Conservation (phyloP, 768 basidiomycete genomes). For the Tephrocybe sp. region DNA sequence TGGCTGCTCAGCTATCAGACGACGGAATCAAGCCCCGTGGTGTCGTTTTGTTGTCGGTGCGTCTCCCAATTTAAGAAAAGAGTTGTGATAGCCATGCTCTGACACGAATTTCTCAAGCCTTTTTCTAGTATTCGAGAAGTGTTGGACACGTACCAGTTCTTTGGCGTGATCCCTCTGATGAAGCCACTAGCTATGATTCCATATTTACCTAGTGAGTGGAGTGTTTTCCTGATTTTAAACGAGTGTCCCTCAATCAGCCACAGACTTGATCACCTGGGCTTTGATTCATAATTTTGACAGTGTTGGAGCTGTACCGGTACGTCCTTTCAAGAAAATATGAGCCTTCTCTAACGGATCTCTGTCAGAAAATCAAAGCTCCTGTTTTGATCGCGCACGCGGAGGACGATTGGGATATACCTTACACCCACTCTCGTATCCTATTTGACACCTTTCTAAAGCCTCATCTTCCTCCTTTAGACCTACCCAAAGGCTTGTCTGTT, state of each 20-base stretch:
- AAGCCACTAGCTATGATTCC: conserved; percentile 72
- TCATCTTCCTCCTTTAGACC: conserved; percentile 47
- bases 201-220: conserved; percentile 53
- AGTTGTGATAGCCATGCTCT: conserved; percentile 18
- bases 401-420: conserved; percentile 79
- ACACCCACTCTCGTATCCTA: conserved; percentile 69
- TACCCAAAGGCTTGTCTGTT: conserved; percentile 26
- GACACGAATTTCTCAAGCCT: conserved; percentile 45
- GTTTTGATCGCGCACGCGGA: conserved; percentile 77
- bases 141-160: conserved; percentile 67
- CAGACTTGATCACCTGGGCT: conserved; percentile 38
- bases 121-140: conserved; percentile 65
- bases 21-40: conserved; percentile 42
- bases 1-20: conserved; percentile 47
- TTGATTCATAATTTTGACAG: conserved; percentile 60
- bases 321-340: too few relatives aligned
- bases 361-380: conserved; percentile 63
- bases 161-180: conserved; percentile 70
- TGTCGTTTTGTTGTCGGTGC: conserved; percentile 48
- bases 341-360: not conserved
- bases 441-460: conserved; percentile 73
- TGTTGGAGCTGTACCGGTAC: conserved; percentile 58
- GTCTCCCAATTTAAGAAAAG: too few relatives aligned
- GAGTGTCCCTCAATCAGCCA: not conserved
- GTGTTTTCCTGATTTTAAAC: not conserved